Conservation (phyloP, 257 asterid species). For the Przewalskia tangutica region DNA sequence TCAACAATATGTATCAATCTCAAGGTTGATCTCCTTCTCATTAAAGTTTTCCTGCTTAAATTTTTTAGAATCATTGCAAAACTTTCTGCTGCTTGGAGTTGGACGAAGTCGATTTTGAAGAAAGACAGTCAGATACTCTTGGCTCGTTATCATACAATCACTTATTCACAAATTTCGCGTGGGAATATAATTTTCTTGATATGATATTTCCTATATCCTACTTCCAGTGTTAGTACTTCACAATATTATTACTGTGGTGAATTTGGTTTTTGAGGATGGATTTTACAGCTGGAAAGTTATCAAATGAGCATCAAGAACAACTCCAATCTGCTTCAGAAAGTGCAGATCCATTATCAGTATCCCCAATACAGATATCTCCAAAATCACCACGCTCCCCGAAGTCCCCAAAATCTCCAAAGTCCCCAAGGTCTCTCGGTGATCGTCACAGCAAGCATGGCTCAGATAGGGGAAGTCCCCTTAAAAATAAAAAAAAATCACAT, state of each 20-base stretch:
- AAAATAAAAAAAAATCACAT: constrained; percentile 37
- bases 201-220: background rate
- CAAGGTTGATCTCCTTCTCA: background rate
- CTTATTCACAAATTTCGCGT: background rate
- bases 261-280: constrained; percentile 28
- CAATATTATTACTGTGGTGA: background rate
- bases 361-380: constrained; percentile 26
- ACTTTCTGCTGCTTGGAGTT: background rate
- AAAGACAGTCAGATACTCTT: background rate
- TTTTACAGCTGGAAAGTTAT: constrained; percentile 33
- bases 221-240: background rate
- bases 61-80: background rate
- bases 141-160: background rate
- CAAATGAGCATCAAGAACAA: constrained; percentile 58
- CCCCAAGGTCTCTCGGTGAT: constrained; percentile 32
- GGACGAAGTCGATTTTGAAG: background rate
- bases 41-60: too few species aligned
- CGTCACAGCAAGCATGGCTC: constrained; percentile 19
- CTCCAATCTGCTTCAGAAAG: constrained; percentile 37
- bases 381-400: constrained; percentile 28
- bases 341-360: constrained; percentile 42
- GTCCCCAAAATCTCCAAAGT: constrained; percentile 10
- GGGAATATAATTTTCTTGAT: background rate
- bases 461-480: constrained; percentile 43
- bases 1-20: background rate